These are phyloP conservation scores for Rhodofomes roseus DNA, from an alignment of 1,284 basidiomycete species.

Conservation along the genomic window DNA sequence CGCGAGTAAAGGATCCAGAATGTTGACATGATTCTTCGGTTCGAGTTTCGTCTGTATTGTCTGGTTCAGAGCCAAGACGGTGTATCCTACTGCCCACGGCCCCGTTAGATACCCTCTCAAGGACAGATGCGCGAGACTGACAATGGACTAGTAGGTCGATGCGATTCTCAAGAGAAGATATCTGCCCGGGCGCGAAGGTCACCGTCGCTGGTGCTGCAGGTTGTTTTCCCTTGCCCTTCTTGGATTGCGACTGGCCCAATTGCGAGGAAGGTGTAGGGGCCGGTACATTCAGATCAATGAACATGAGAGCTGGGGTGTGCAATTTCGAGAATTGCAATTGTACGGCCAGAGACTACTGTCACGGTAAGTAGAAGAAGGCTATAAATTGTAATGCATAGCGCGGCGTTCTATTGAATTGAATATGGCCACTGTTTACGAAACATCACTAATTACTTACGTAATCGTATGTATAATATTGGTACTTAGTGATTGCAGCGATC, in stretches of 20 bases:
- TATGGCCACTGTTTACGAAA: no score
- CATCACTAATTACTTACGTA: no score
- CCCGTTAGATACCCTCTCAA: slow-evolving; percentile 14
- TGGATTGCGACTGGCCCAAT: slow-evolving; percentile 21
- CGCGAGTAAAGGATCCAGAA: slow-evolving; percentile 47
- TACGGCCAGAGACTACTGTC: no score
- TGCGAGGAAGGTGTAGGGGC: slow-evolving; percentile 25
- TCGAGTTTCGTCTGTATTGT: slow-evolving; percentile 66
- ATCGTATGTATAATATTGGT: no score
- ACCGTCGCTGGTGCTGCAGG: slow-evolving; percentile 16
- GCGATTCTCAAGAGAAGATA: slow-evolving; percentile 37
- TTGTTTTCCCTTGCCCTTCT: slow-evolving; percentile 40
- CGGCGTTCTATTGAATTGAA: no score
- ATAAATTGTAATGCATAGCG: no score
- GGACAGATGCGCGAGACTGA: slow-evolving; percentile 22
- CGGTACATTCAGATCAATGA: slow-evolving; percentile 41
- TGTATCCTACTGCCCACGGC: slow-evolving; percentile 66
- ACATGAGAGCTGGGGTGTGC: no score
- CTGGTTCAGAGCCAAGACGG: slow-evolving; percentile 70
- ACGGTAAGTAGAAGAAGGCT: no score
- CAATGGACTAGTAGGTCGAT: slow-evolving; percentile 44
- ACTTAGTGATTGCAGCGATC: no score
- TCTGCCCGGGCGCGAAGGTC: slow-evolving; percentile 34
- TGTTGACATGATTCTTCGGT: slow-evolving; percentile 60
- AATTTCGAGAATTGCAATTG: no score